Percentiles rank a stretch among this genome's conserved stretches.
Evolutionary conservation across 2,329 filamentous ascomycete genomes (phyloP).

Genomic region (Ceratocystis albifundus): DNA sequence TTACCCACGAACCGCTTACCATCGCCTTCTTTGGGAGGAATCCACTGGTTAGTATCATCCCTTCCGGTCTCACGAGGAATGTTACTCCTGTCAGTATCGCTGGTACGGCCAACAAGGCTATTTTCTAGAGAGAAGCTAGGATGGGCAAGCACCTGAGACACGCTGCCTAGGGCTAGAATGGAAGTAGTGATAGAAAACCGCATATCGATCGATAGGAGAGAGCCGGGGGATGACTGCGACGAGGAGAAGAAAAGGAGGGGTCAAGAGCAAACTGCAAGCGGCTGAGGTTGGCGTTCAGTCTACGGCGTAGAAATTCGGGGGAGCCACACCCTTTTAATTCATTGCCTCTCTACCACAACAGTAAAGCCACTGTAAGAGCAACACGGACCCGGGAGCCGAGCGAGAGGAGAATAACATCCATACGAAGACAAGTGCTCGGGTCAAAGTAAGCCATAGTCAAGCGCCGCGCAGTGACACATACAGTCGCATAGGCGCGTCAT

Average conservation of each 20-base stretch:
- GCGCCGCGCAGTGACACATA: not conserved
- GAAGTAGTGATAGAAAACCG: conserved; percentile 10
- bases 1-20: conserved; percentile 1
- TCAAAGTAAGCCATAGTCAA: not conserved
- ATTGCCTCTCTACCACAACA: not conserved
- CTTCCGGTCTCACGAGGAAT: not conserved
- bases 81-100: not conserved
- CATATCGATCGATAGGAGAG: conserved; percentile 14
- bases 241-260: not conserved
- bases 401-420: not conserved
- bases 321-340: not conserved
- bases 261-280: not conserved
- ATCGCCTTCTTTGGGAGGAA: conserved; percentile 12
- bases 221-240: not conserved
- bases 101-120: not conserved
- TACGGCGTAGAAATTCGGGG: not conserved
- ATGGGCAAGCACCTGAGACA: conserved; percentile 18
- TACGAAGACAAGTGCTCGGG: not conserved
- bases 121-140: not conserved
- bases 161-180: conserved; percentile 17
- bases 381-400: not conserved
- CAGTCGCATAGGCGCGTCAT: not conserved
- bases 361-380: too few species aligned
- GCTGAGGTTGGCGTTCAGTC: not conserved
- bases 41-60: conserved; percentile 18